Base-by-base conservation (phyloP, 2,329 filamentous ascomycete genomes). In the Pseudopyrenochaeta lycopersici region DNA sequence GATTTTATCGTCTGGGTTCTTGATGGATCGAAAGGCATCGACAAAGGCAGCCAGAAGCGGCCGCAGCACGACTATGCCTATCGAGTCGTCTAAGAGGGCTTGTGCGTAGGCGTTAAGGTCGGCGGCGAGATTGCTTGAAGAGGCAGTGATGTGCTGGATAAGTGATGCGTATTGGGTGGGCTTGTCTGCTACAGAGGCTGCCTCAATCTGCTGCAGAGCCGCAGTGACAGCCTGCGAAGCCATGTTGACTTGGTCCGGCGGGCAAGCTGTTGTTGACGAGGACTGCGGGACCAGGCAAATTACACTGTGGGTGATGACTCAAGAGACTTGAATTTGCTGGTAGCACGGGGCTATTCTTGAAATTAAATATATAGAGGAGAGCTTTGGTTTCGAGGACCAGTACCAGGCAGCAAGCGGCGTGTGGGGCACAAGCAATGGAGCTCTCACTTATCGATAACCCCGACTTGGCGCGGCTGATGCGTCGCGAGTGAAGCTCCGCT, bases 61-160 rank as follows among this genome's bases (percentile, higher is more conserved):
- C 5, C 91, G 86, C 4, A 90, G 87, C 27, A 88, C 83, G n/a
- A 95, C 90, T 64, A 94, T 88, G 66, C 90, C 90, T 48, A 93
- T 83, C 18, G 83, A 82, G 66, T 90, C 87, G 60, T 80, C 82
- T 60, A 93, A 85, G 47, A 93, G 82, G 44, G 83, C 85, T 66
- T 88, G 83, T 49, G 88, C 81, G 63, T 91, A 88, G 66, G 85
- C 85, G 55, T 85, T 86, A 53, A 93, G 82, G 74, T 93, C 87
- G 55, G 83, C 74, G 50, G 82, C 73, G 41, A 86, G 78, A 48
- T 82, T 77, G 17, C 73, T 67, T 14, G 80, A 74, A 31, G 78
- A 78, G 11, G 78, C 71, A 46, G 84, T 77, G 70, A 88, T 85
- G 44, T 81, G 77, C 58, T 80, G 74, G 57, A 89, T 82, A n/a